Base-by-base conservation (phyloP, 2,329 filamentous ascomycete species). In the Diaporthe velutina region DNA sequence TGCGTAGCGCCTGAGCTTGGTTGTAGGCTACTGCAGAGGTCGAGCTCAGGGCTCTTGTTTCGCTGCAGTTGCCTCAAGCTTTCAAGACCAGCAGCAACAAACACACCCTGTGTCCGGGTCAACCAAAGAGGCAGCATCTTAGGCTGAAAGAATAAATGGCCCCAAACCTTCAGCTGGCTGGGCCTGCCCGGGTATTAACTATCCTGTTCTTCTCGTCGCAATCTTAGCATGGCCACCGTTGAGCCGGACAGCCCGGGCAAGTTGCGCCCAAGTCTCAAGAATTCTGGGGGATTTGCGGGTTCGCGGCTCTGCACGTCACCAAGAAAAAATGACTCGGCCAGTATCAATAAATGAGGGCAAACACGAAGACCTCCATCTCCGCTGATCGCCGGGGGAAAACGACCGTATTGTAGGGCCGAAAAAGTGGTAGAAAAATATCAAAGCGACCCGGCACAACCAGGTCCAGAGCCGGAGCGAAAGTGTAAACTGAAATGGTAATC, bases 281-380 rank as follows among this genome's bases (percentile, higher is more conserved):
- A 22, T 38, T 52, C 30, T n/a, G 33, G 30, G 45, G 64, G 64
- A 30, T 30, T 28, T 28, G 38, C 25, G 40, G 42, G 13, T 40
- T 28, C 40, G 64, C 45, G 45, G 64, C 64, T 67, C 64, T 67
- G 52, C 30, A 25, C 19, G 45, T 33, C 45, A 52, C 33, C 30
- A 28, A 38, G 45, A 4, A n/a, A 48, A 38, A 67, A 52, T 67
- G 64, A 67, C 64, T 67, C 64, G 64, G 45, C 64, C 30, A 40
- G 28, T n/a, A 7, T 1, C 45, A 67, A 22, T 1, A 30, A 67
- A 22, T 45, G n/a, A 52, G 45, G 9, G 35, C 22, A 52, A 52
- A 67, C 64, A 67, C 64, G 64, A 67, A 67, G 30, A 22, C 45
- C 64, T 45, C 64, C 48, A 67, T 67, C 33, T 52, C 64, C 64